Conservation (phyloP, 345 rosid species). For the Ricinus communis region DNA sequence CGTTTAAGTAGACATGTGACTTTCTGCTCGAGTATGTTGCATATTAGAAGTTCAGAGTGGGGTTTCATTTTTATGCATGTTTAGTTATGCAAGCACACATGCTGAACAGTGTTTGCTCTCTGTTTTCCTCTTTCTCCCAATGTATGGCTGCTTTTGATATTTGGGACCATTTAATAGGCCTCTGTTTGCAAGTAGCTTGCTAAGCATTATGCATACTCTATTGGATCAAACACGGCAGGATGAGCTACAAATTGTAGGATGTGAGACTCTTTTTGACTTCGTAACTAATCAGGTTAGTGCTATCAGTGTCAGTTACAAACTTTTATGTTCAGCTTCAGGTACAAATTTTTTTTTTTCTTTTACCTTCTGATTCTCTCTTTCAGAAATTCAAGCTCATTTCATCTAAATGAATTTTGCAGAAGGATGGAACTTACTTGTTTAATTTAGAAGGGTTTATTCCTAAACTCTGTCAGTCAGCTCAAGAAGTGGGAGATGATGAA, state of each 20-base stretch:
- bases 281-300: slow-evolving; percentile 83
- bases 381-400: slow-evolving; percentile 22
- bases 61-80: no score
- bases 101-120: background rate
- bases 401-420: slow-evolving; percentile 52
- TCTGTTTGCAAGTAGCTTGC: slow-evolving; percentile 78
- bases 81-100: no score
- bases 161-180: slow-evolving; percentile 51
- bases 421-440: slow-evolving; percentile 78
- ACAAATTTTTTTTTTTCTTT: slow-evolving; percentile 14
- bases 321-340: slow-evolving; percentile 1
- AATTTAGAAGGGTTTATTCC: slow-evolving; percentile 90
- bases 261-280: slow-evolving; percentile 83
- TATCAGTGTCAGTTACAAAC: slow-evolving; percentile 10
- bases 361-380: slow-evolving; percentile 8
- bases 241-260: slow-evolving; percentile 79
- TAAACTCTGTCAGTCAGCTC: slow-evolving; percentile 78
- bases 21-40: background rate
- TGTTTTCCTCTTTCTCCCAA: background rate
- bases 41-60: background rate
- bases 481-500: slow-evolving; percentile 75
- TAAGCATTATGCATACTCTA: slow-evolving; percentile 70
- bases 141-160: background rate
- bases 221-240: slow-evolving; percentile 78
- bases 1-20: background rate